Percentiles rank a stretch among this genome's conserved stretches.
These are phyloP conservation scores for Puccinia hordei DNA, from an alignment of 1,284 basidiomycete species.

Conservation along the genomic window DNA sequence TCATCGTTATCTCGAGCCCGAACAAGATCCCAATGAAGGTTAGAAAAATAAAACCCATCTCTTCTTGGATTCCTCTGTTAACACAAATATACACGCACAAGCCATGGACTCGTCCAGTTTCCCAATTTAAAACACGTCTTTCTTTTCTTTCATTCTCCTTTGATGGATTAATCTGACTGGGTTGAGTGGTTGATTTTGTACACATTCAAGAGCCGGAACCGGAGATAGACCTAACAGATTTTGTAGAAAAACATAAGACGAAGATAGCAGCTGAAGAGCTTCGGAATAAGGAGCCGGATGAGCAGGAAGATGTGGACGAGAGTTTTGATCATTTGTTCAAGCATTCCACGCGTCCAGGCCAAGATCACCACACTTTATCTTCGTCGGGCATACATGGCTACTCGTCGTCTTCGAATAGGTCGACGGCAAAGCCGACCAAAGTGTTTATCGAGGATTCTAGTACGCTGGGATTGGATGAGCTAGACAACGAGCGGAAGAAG, in stretches of 20 bases:
- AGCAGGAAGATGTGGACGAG: slow-evolving; percentile 40
- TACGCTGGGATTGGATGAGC: slow-evolving; percentile 18
- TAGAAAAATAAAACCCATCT: neutral
- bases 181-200: neutral
- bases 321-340: slow-evolving; percentile 41
- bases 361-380: neutral
- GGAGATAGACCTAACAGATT: slow-evolving; percentile 40
- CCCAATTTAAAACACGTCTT: neutral
- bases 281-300: neutral
- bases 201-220: slow-evolving; percentile 35
- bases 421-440: slow-evolving; percentile 11
- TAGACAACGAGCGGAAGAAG: slow-evolving; percentile 44
- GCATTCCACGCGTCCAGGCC: neutral
- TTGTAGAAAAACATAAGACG: slow-evolving; percentile 35
- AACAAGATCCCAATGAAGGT: slow-evolving; percentile 47
- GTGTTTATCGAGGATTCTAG: slow-evolving; percentile 5
- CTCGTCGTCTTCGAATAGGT: neutral
- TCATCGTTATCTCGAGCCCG: slow-evolving; percentile 45
- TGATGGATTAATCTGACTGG: neutral
- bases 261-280: neutral
- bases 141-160: slow-evolving; percentile 13
- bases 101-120: neutral
- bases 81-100: neutral
- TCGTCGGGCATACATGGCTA: too few species aligned
- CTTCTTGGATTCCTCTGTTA: neutral